A percentile compares a stretch with the other conserved stretches of the same genome.
Evolutionary conservation across 176 grass and related monocot species (phyloP).

Genomic region (Eragrostis curvula): DNA sequence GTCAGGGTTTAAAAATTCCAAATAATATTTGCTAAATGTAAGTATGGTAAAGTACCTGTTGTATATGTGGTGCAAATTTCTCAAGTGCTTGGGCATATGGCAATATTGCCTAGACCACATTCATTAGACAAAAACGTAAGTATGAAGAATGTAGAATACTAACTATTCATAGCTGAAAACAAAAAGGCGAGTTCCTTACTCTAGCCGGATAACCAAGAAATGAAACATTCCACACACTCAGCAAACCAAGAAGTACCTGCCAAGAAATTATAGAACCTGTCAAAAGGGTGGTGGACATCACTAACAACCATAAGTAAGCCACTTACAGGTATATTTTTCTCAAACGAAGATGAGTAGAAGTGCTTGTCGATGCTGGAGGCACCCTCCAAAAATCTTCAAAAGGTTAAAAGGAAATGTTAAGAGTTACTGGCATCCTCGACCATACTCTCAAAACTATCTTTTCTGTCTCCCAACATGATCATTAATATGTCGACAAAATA

Average conservation of each 20-base stretch:
- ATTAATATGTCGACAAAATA: conserved; percentile 27
- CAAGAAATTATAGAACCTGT: conserved; percentile 39
- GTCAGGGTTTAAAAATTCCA: conserved; percentile 23
- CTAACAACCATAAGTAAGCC: conserved; percentile 20
- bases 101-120: conserved; percentile 77
- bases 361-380: conserved; percentile 88
- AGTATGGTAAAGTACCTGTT: conserved; percentile 73
- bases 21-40: conserved; percentile 1
- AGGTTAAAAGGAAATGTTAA: conserved; percentile 29
- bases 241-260: conserved; percentile 95
- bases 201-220: conserved; percentile 95
- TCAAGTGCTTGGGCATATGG: conserved; percentile 96
- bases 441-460: conserved; percentile 6
- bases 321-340: conserved; percentile 94
- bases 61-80: conserved; percentile 97
- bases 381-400: conserved; percentile 91
- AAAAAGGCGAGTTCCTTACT: conserved; percentile 51
- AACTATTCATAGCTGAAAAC: conserved; percentile 23
- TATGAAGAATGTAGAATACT: not conserved
- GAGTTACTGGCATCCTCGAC: not conserved
- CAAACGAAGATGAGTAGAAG: conserved; percentile 74
- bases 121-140: conserved; percentile 25
- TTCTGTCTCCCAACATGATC: conserved; percentile 1
- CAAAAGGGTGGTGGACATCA: conserved; percentile 27
- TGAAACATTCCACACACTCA: conserved; percentile 98